Evolutionary conservation across 1,284 basidiomycete genomes (phyloP).

Genomic region (Chondrostereum purpureum): DNA sequence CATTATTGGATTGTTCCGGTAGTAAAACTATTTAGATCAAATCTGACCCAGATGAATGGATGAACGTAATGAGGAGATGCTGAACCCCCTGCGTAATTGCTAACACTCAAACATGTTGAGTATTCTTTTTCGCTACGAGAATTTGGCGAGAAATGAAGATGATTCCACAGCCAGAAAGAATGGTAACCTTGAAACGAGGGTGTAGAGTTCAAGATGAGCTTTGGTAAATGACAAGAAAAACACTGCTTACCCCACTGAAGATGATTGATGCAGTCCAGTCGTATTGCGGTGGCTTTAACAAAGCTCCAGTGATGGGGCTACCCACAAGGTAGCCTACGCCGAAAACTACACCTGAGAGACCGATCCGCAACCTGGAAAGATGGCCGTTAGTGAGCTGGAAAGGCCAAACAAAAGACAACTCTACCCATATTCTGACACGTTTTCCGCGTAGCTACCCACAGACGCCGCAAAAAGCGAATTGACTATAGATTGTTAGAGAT

Average conservation of each 20-base stretch:
- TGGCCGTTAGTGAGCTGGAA: not conserved
- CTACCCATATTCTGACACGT: not conserved
- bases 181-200: too few relatives aligned
- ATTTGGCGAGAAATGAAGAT: not conserved
- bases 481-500: not conserved
- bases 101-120: not conserved
- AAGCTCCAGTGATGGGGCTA: not conserved
- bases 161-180: not conserved
- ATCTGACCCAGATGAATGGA: too few relatives aligned
- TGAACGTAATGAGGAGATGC: too few relatives aligned
- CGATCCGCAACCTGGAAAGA: not conserved
- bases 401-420: too few relatives aligned
- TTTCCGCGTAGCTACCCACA: not conserved
- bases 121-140: not conserved
- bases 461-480: not conserved
- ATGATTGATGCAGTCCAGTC: not conserved
- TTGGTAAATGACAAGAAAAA: too few relatives aligned
- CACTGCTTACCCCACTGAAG: not conserved
- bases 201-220: too few relatives aligned
- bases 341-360: not conserved
- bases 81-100: too few relatives aligned
- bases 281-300: not conserved
- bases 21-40: too few relatives aligned
- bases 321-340: not conserved
- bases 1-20: too few relatives aligned